These are phyloP conservation scores for Cryphonectria carpinicola DNA, from an alignment of 2,329 filamentous ascomycete genomes.

Conservation along the genomic window DNA sequence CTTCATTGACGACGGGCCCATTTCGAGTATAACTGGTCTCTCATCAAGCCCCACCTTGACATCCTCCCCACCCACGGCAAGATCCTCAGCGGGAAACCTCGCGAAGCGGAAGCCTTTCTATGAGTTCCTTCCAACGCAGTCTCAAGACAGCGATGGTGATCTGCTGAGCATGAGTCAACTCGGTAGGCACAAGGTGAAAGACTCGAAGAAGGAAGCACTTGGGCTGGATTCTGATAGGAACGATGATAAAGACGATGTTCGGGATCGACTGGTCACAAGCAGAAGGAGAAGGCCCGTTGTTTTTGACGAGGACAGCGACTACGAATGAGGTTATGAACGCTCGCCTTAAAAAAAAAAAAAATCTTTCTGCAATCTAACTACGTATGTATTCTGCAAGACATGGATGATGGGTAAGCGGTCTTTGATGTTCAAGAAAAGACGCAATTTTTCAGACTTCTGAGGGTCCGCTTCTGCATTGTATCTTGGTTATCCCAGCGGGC, in stretches of 20 bases:
- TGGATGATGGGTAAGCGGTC: no score
- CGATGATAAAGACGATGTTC: conserved; percentile 22
- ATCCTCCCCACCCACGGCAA: conserved; percentile 10
- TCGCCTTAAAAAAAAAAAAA: not conserved
- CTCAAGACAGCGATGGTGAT: conserved; percentile 25
- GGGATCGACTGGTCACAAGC: conserved; percentile 28
- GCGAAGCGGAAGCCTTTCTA: conserved; percentile 11
- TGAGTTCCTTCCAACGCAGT: conserved; percentile 13
- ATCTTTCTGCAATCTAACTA: not conserved
- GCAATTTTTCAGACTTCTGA: not conserved
- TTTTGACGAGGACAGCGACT: conserved; percentile 28
- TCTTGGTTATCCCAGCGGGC: no score
- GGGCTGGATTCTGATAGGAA: conserved; percentile 22
- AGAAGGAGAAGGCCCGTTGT: conserved; percentile 30
- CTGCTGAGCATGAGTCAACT: conserved; percentile 27
- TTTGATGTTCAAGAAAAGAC: not conserved
- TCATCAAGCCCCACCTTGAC: conserved; percentile 16
- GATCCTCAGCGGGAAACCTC: not conserved
- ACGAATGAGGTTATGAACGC: conserved; percentile 12
- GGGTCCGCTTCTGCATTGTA: not conserved
- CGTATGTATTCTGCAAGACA: not conserved
- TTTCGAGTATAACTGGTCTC: conserved; percentile 19
- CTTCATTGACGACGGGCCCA: conserved; percentile 55
- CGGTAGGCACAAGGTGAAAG: conserved; percentile 5
- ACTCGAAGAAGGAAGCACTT: not conserved